Evolutionary conservation across 345 rosid genomes (phyloP), one percentile per base, ranked within the genome.

Genomic region (Gossypium arboreum): DNA sequence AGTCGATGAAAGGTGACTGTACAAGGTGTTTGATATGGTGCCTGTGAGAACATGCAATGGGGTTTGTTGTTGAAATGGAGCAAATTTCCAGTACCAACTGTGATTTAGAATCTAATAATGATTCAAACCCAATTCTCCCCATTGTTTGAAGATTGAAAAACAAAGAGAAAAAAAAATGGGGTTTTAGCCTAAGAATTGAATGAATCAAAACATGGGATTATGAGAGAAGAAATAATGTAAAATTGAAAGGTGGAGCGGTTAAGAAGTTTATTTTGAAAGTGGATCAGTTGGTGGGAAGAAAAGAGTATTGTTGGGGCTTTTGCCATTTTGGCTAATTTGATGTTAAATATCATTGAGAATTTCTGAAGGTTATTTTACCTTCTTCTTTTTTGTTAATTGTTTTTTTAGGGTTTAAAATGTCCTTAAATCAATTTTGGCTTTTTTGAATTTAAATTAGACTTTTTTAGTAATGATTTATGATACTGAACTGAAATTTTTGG

Each of bases 1-100:
- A 94, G 85, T 94, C 96, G 82, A 86, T 81, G 81, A 94, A 94
- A 85, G 76, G 86, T 43, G 85, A 72, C 27, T 64, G 67, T 3
- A 76, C 62, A 34, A 75, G 60, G 29, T 15, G 58, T 27, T 62
- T 63, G 61, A 50, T 18, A 56, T 44, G 45, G 63, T 27, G 71
- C 41, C 48, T 85, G 27, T 92, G 98, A 57, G 80, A 66, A 72
- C 98, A 94, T 66, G 85, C 78, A 70, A 87, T 51, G 66, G 80
- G 76, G 63, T 34, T 34, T 34, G 76, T 63, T 63, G 64, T 79
- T 2, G 96, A 88, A 24, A 94, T 22, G 62, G 89, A 84, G 82
- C 90, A 92, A 74, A 94, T 92, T 72, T 92, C 88, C 11, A 79
- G 65, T 17, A 90, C 90, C 67, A 94, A 66, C 70, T 76, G 81